Base-by-base conservation (phyloP, 1,284 basidiomycete genomes). In the Ceratobasidium sp. region DNA sequence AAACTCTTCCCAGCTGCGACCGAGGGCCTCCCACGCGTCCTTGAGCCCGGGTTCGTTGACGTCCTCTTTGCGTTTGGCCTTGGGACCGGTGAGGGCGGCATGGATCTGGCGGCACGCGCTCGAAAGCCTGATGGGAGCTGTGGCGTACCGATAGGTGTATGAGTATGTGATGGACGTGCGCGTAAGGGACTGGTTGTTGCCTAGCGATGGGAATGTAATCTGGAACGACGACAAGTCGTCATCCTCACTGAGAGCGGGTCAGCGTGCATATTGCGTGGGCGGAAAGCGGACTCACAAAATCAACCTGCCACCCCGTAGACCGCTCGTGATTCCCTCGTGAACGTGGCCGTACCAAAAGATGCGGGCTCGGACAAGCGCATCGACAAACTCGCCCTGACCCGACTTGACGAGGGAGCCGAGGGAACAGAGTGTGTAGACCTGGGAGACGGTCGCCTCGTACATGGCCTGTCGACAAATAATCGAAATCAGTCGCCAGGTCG, bases 281-380 rank as follows among this genome's bases (percentile, higher is more conserved):
- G 71, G 74, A 68, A 62, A 41, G 35, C 20, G 52, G 55, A 82
- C 93, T 81, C 85, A 93, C 93, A 94, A 83, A 69, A 92, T 85
- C 62, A 96, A 87, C 50, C 93, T 90, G 10, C 93, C 92, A 44
- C 96, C 95, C 77, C 90, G 88, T 76, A 96, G 87, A 27, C 92
- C 95, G 20, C 90, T 93, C 0, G 90, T 91, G 38, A 96, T 88
- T 50, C 94, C 84, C 84, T 97, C 95, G 79, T 94, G 91, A 8
- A 93, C 90, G 80, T 95, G 90, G 2, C 92, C 90, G 81, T 93
- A 96, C 94, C 94, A 96, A 82, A 95, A 96, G 64, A 96, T 88
- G 38, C 94, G 88, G 1, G 93, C 90, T 30, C 93, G 90, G 35
- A 93, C 87, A 50, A 90, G 84, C 8, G 88, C 87, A 79, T 94